Percentiles rank a stretch among this genome's conserved stretches.
Evolutionary conservation across 352 stramenopile species (phyloP).

Genomic region (Pythium guiyangense): DNA sequence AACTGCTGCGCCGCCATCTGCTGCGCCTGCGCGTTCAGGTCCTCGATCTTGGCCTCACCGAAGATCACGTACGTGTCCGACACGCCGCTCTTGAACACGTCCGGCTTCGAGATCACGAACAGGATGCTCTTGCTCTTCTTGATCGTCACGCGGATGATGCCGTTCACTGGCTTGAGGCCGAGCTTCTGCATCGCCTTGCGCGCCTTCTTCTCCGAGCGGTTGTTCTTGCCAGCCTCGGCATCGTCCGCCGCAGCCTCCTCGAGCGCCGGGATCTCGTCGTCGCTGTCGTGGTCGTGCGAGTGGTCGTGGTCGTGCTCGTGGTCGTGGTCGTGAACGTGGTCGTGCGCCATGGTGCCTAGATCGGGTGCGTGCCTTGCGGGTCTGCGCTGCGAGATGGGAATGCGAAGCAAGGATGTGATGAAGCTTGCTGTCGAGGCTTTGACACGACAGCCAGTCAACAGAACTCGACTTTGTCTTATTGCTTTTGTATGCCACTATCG

Average conservation of each 20-base stretch:
- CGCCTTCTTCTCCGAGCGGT: conserved; percentile 98
- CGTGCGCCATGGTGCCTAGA: conserved; percentile 33
- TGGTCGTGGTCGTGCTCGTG: conserved; percentile 37
- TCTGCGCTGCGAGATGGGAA: conserved; percentile 1
- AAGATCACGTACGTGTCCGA: conserved; percentile 98
- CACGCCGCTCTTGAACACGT: conserved; percentile 97
- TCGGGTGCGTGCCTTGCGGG: conserved; percentile 6
- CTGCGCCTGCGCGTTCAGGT: conserved; percentile 91
- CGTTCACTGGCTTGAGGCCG: conserved; percentile 94
- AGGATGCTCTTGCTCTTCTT: conserved; percentile 98
- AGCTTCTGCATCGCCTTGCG: conserved; percentile 99
- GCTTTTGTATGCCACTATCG: no score
- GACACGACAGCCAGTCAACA: no score
- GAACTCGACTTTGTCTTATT: no score
- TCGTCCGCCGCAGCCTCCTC: conserved; percentile 68
- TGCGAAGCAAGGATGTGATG: background rate
- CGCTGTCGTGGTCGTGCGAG: conserved; percentile 42
- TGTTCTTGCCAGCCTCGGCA: conserved; percentile 86
- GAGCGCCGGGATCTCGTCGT: conserved; percentile 81
- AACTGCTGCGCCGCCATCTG: conserved; percentile 91
- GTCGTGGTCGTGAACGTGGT: conserved; percentile 31
- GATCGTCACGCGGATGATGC: conserved; percentile 97
- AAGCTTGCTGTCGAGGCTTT: no score
- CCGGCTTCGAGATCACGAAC: conserved; percentile 98
- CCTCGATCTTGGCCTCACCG: conserved; percentile 98